Conservation (phyloP, 2,329 filamentous ascomycete genomes). For the Diaporthe aspalathi region DNA sequence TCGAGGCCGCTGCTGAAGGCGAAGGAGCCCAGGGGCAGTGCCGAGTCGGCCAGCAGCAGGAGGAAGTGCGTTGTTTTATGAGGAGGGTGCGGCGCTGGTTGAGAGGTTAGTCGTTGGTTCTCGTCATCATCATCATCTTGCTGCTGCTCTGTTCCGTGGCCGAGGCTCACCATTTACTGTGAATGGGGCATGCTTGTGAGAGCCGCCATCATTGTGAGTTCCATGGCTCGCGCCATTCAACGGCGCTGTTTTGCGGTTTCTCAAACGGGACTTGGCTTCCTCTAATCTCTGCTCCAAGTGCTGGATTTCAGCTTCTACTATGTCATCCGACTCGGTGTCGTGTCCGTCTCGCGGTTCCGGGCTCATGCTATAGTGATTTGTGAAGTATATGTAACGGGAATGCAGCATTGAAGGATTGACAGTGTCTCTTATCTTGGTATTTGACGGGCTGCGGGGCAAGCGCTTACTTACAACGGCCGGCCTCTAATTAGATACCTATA, state of each 20-base stretch:
- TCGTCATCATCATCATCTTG: not conserved
- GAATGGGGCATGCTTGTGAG: constrained; percentile 39
- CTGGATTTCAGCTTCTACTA: constrained; percentile 65
- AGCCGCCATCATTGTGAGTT: constrained; percentile 39
- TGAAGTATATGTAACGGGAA: not conserved
- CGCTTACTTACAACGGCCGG: constrained; percentile 31
- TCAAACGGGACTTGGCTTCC: constrained; percentile 57
- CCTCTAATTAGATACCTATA: constrained; percentile 28
- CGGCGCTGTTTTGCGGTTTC: constrained; percentile 51
- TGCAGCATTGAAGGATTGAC: not conserved
- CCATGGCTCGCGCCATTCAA: constrained; percentile 41
- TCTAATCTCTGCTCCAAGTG: constrained; percentile 60
- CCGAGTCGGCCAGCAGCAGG: constrained; percentile 83
- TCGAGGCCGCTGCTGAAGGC: constrained; percentile 87
- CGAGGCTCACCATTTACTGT: not conserved
- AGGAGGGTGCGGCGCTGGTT: constrained; percentile 33
- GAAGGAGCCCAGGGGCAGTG: constrained; percentile 86
- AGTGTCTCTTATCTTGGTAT: constrained; percentile 35
- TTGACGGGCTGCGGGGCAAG: constrained; percentile 37
- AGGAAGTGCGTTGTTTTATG: constrained; percentile 70
- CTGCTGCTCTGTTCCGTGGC: not conserved
- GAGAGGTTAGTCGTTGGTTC: constrained; percentile 34
- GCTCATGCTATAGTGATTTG: constrained; percentile 27
- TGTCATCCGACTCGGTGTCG: constrained; percentile 25
- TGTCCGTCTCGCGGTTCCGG: not conserved